Base-by-base conservation (phyloP, 169 alveolate genomes). In the Plasmodium fragile region DNA sequence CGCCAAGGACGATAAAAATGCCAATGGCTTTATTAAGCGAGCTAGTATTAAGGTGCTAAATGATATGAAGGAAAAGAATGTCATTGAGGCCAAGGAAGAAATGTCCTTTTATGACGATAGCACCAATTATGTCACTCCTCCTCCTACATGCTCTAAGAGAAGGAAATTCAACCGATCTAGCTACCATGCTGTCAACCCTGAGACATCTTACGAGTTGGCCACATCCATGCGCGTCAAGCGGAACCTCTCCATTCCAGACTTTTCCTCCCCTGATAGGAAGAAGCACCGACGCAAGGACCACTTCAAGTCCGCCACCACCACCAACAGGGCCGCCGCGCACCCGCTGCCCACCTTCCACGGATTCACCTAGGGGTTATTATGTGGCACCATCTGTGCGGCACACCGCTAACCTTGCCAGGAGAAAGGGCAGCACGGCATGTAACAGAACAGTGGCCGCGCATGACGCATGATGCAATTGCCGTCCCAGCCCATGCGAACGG, bases 61-160 rank as follows among this genome's bases (percentile, higher is more conserved):
- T 79, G 94, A 89, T 53, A 89, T 89, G 94, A 89, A 89, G 71
- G 94, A 89, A 79, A 89, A 89, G 71, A 80, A 80, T 59, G 94
- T 77, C 0, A 89, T 36, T 41, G 94, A 77, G 72, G 59, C 94
- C 3, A 80, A 79, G 52, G 94, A 89, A 59, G 94, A 89, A 11
- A 16, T 85, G 11, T 85, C 93, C 1, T 85, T 85, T 10, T 85
- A 85, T 30, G 93, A 85, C 16, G 93, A 85, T n/a, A 73, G 85
- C 11, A 85, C 82, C 3, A 49, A 49, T 28, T 52, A 59, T 75
- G 52, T n/a, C 13, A 59, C 93, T 16, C 77, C 72, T 30, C 45
- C 87, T 10, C 4, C 93, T 16, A 16, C 84, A 0, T 65, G 83
- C 4, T n/a, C 55, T 30, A 89, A 89, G 81, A 77, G 81, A 65